Percentiles rank a stretch among this genome's conserved stretches.
These are phyloP conservation scores for Acacia melanoxylon DNA, from an alignment of 306 rosid genomes.

Conservation along the genomic window DNA sequence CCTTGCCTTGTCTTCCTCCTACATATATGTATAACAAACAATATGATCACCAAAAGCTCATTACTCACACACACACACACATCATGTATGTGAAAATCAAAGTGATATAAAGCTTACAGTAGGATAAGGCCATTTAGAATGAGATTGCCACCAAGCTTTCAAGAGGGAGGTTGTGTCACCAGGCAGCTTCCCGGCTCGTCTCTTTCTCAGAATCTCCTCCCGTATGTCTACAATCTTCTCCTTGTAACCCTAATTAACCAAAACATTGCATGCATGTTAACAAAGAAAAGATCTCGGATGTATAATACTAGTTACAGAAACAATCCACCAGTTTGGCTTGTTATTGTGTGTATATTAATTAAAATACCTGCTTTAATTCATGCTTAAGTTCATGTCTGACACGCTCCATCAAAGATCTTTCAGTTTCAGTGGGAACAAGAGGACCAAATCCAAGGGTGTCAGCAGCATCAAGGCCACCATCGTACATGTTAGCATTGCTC, in stretches of 20 bases:
- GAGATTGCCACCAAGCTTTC: conserved; percentile 98
- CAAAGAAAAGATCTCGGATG: too few relatives aligned
- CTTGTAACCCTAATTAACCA: conserved; percentile 73
- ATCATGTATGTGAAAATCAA: neutral
- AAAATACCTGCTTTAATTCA: conserved; percentile 67
- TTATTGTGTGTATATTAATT: neutral
- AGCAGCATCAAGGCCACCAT: conserved; percentile 66
- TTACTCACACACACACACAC: neutral
- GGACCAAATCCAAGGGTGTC: conserved; percentile 86
- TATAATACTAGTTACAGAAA: too few relatives aligned
- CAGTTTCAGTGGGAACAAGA: conserved; percentile 86
- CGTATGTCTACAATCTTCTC: conserved; percentile 86
- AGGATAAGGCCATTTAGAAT: conserved; percentile 98
- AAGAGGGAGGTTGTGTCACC: conserved; percentile 94
- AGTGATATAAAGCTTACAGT: conserved; percentile 49
- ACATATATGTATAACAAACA: neutral
- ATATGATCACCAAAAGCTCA: neutral
- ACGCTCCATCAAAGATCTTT: conserved; percentile 94
- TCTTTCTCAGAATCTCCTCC: conserved; percentile 90
- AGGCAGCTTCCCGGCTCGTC: conserved; percentile 95
- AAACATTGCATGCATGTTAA: neutral
- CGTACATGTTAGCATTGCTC: conserved; percentile 67
- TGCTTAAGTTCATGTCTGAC: conserved; percentile 89
- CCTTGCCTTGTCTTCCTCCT: conserved; percentile 96
- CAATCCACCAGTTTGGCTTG: neutral